Base-by-base conservation (phyloP, 495 filamentous ascomycete species). In the Niebla homalea region DNA sequence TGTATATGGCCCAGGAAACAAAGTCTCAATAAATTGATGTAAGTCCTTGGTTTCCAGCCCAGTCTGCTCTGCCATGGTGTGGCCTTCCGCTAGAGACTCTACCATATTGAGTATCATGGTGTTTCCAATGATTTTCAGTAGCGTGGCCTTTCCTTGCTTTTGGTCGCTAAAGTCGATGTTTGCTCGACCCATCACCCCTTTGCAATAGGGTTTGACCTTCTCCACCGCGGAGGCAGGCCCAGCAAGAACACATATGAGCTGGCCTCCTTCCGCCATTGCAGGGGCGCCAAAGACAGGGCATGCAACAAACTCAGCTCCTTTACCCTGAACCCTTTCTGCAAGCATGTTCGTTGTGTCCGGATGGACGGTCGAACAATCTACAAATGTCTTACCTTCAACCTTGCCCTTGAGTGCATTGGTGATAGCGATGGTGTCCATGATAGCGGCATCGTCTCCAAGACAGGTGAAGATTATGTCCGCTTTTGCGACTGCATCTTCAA, bases 301-400 rank as follows among this genome's bases (percentile, higher is more conserved):
- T 7, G 84, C 81, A 23, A 93, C 77, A 65, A 93, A 92, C 36
- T 79, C 67, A 0, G 75, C 87, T 7, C 82, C 83, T 20, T 72
- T 72, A 1, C 61, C 71, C 2, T 63, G 55, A 47, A 85, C 69
- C 4, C 63, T 66, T 49, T 75, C 67, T 39, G 80, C 78, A 5
- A 85, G 57, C 41, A 64, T 67, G 38, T 83, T 73, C 3, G 87
- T 85, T 21, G 85, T 92, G 38, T 89, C 81, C 0, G 89, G 88
- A 64, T 89, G 82, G 35, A 96, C 79, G 40, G 89, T 96, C 1
- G 85, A 90, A 71, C 83, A 89, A 57, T 94, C 88, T 36, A 94
- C 70, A 50, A 94, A 77, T 16, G 87, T 67, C 64, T 88, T 89
- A 35, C 78, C 81, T 15, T 68, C 68, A 8, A 80, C 68, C 46